Conservation (phyloP, 164 flowering plant species). For the Nymphaea thermarum region DNA sequence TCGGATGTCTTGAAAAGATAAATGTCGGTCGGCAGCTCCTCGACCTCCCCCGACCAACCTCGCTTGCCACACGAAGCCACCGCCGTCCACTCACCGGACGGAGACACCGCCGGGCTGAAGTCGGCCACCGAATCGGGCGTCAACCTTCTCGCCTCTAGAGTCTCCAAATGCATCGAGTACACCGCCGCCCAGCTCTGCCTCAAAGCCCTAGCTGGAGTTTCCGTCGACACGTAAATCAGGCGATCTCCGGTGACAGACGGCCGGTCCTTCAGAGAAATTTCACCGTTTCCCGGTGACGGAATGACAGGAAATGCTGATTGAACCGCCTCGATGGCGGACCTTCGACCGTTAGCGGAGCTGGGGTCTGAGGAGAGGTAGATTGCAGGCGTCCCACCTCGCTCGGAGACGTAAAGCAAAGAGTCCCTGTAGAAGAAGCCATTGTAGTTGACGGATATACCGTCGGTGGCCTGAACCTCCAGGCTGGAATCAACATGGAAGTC, state of each 20-base stretch:
- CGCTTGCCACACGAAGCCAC: constrained; percentile 65
- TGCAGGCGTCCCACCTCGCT: constrained; percentile 41
- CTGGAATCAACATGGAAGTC: neutral
- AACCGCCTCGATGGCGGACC: constrained; percentile 21
- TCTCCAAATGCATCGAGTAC: constrained; percentile 45
- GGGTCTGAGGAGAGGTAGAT: constrained; percentile 34
- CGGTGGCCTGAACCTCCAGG: constrained; percentile 44
- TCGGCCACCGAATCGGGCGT: constrained; percentile 66
- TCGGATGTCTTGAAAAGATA: constrained; percentile 55
- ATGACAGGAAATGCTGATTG: neutral
- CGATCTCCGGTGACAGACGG: constrained; percentile 46
- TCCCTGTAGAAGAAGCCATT: constrained; percentile 61
- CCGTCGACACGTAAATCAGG: constrained; percentile 73
- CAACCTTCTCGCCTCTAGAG: constrained; percentile 51
- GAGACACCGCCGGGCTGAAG: constrained; percentile 81
- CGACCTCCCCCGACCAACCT: constrained; percentile 75
- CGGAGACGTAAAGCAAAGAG: constrained; percentile 48
- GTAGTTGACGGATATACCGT: constrained; percentile 56
- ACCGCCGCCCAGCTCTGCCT: constrained; percentile 85
- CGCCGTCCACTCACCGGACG: constrained; percentile 72
- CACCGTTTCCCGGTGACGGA: neutral
- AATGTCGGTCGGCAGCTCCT: constrained; percentile 60
- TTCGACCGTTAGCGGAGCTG: neutral
- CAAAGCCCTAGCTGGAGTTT: constrained; percentile 42
- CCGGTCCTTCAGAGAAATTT: constrained; percentile 52